Evolutionary conservation across 1,284 basidiomycete genomes (phyloP).

Genomic region (Cutaneotrichosporon sp.): DNA sequence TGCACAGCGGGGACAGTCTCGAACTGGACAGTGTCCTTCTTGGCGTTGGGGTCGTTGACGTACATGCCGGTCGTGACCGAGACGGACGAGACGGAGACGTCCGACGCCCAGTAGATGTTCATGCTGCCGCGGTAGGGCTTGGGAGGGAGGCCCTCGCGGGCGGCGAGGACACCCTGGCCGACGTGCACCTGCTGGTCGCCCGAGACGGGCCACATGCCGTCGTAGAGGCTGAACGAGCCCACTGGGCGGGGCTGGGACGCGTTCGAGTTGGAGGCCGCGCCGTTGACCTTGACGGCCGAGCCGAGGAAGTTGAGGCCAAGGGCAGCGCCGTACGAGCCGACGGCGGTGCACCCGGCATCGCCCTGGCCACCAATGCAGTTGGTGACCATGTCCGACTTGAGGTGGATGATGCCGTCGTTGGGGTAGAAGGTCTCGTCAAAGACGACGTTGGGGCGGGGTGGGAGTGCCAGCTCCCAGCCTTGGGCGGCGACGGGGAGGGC

Average conservation of each 20-base stretch:
- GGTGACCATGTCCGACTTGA: constrained; percentile 6
- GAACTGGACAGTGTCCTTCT: not conserved
- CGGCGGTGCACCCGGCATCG: not conserved
- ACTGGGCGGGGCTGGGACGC: constrained; percentile 1
- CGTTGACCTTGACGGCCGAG: constrained; percentile 2
- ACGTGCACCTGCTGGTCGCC: not conserved
- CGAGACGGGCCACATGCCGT: not conserved
- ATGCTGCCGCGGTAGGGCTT: constrained; percentile 2
- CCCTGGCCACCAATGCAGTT: not conserved
- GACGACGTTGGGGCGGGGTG: constrained; percentile 2
- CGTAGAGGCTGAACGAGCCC: constrained; percentile 4
- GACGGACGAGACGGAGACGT: not conserved
- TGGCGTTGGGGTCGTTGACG: constrained; percentile 5
- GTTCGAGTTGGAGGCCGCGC: not conserved
- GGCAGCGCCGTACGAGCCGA: constrained; percentile 2
- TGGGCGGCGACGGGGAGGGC: not conserved
- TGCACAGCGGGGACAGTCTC: constrained; percentile 3
- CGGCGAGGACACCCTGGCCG: constrained; percentile 2
- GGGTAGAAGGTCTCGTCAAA: constrained; percentile 5
- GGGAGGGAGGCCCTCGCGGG: not conserved
- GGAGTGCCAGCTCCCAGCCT: constrained; percentile 3
- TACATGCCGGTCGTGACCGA: constrained; percentile 2
- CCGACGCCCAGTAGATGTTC: not conserved
- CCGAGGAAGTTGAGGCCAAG: constrained; percentile 4
- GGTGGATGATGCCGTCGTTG: constrained; percentile 7